Evolutionary conservation across 1,139 yeast species (phyloP), one percentile per base, ranked within the genome.

Genomic region (Protomyces inouyei): DNA sequence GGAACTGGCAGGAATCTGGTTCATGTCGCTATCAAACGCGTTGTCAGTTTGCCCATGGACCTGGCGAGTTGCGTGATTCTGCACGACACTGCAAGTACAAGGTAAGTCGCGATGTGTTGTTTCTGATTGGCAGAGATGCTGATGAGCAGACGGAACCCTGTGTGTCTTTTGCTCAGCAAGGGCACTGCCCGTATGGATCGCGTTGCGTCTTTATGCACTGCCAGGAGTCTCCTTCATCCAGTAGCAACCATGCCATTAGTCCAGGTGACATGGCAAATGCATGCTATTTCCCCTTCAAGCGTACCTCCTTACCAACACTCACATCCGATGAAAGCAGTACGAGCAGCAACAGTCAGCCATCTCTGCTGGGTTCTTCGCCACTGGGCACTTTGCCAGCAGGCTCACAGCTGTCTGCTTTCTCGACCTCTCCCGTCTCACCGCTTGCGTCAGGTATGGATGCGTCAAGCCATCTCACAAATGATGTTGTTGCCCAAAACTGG

Each of bases 11-110:
- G 21, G 60, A 51, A 23, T 25, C 32, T 32, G 61, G 66, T 4
- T 23, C 43, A 10, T 64, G 66, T 40, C 55, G 66, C 32, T 64
- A 60, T 16, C 67, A 67, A 12, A 40, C 23, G 10, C 65, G 63
- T 23, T 64, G 66, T 36, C 66, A 64, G 25, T 64, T 64, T 54
- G 66, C 66, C 18, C 66, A 64, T 32, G 66, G 66, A 5, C 45
- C 25, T 8, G 35, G 40, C 10, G 66, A 64, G 23, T 28, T 64
- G 23, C 53, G 60, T 14, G 45, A 28, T 21, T 37, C 56, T 12
- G 52, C 32, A 21, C 65, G 61, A 4, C 66, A 64, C 32, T 52
- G 40, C 40, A 25, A 32, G 56, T 35, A 32, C 38, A 18, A 18
- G 40, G 43, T 10, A 32, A 52, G 43, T 38, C n/a, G 8, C 14